Evolutionary conservation across 176 grass and related monocot genomes (phyloP), one percentile per base, ranked within the genome.

Genomic region (Juncus effusus): DNA sequence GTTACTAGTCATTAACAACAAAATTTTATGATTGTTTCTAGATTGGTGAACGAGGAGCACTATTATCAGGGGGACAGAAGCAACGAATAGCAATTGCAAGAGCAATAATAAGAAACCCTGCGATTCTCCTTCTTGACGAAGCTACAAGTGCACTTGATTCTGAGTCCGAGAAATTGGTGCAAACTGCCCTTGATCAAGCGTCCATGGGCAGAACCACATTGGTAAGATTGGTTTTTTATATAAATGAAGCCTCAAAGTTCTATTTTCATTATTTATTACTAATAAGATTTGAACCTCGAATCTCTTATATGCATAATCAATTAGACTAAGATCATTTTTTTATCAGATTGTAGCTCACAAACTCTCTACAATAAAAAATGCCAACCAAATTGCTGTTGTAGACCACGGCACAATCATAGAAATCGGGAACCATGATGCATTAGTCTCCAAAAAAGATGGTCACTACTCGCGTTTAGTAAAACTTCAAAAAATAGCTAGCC

Each of bases 201-300:
- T 89, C 90, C 64, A 89, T 95, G 90, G 90, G 90, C 71, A 78
- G 90, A 83, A 95, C 90, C 63, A 95, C 90, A 64, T 62, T 95
- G 82, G 85, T 95, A 89, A 63, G 36, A 15, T 47, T 1, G 2
- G 10, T 42, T 42, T 16, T 40, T 36, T 47, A 6, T 47, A 47
- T 47, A 0, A 47, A 47, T 47, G 6, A 47, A 6, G 4, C 44
- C 9, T 47, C 9, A 47, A 47, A 47, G 9, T 47, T 47, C 9
- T 47, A 47, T 47, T 47, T 47, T 47, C 0, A 1, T 47, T 47
- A 47, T 2, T 47, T 47, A 9, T 47, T 47, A 47, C 44, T 47
- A 47, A 9, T 47, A 47, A 47, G 44, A 47, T 9, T 28, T 47
- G 44, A 47, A 47, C 9, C 9, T 47, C 9, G 9, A 47, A 9